These are phyloP conservation scores for Morella rubra DNA, from an alignment of 306 rosid genomes.

Conservation along the genomic window DNA sequence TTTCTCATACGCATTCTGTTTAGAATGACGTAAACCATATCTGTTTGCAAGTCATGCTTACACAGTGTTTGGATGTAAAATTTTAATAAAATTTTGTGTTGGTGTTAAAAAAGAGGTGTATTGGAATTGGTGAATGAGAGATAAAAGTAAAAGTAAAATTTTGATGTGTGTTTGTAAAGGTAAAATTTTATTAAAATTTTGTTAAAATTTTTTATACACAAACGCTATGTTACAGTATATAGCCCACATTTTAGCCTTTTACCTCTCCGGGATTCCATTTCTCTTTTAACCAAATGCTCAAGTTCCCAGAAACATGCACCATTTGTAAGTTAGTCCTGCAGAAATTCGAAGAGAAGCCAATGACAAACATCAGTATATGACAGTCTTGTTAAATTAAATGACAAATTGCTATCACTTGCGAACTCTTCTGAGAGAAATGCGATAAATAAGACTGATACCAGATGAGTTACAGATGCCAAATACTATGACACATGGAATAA, in stretches of 20 bases:
- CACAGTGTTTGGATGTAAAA: too few relatives aligned
- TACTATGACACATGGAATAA: background rate
- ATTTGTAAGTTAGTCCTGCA: constrained; percentile 49
- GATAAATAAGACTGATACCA: background rate
- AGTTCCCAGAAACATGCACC: constrained; percentile 45
- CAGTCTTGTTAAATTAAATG: background rate
- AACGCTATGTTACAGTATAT: too few relatives aligned
- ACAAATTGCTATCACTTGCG: background rate
- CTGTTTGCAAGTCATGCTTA: background rate
- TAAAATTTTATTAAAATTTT: too few relatives aligned
- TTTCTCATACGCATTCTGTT: background rate
- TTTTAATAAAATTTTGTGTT: too few relatives aligned
- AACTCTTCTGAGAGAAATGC: background rate
- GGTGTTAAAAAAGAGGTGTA: too few relatives aligned
- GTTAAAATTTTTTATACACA: too few relatives aligned
- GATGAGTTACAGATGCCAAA: background rate
- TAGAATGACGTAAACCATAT: background rate
- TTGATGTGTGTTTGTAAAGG: too few relatives aligned
- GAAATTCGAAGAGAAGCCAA: constrained; percentile 8
- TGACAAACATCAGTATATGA: constrained; percentile 2
- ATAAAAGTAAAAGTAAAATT: too few relatives aligned
- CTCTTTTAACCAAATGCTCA: constrained; percentile 67
- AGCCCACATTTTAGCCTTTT: constrained; percentile 10
- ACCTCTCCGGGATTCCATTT: constrained; percentile 97
- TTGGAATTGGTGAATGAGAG: too few relatives aligned